Conservation (phyloP, 371 early-diverging fungal genomes). For the Paramicrosporidium saccamoebae region DNA sequence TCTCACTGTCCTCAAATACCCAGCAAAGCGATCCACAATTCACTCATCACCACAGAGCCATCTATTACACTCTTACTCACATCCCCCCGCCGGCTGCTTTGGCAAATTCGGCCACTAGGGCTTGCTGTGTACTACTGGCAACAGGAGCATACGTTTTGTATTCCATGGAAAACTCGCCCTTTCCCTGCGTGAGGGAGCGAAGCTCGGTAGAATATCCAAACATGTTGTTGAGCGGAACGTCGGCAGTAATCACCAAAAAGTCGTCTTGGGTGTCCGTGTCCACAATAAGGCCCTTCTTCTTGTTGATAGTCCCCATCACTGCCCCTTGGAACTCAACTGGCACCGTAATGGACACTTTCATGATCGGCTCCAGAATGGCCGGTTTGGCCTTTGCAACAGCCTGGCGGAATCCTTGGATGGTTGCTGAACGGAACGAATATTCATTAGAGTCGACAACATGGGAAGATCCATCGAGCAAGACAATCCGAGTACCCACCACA, state of each 20-base stretch:
- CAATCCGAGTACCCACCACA: slow-evolving; percentile 48
- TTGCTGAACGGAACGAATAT: slow-evolving; percentile 75
- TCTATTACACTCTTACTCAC: too few relatives aligned
- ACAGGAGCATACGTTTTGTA: slow-evolving; percentile 66
- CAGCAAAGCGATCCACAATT: too few relatives aligned
- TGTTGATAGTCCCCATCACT: slow-evolving; percentile 66
- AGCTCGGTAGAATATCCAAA: slow-evolving; percentile 88
- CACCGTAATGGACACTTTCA: slow-evolving; percentile 65
- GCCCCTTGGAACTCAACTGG: slow-evolving; percentile 81
- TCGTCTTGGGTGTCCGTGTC: slow-evolving; percentile 81
- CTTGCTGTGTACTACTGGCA: too few relatives aligned
- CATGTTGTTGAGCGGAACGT: slow-evolving; percentile 82
- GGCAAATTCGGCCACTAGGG: too few relatives aligned
- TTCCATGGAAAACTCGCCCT: slow-evolving; percentile 94
- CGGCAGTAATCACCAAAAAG: slow-evolving; percentile 42
- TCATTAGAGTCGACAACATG: slow-evolving; percentile 89
- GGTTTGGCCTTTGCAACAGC: slow-evolving; percentile 44
- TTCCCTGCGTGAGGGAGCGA: slow-evolving; percentile 73
- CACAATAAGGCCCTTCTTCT: slow-evolving; percentile 73
- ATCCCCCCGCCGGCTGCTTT: too few relatives aligned
- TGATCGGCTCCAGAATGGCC: slow-evolving; percentile 72
- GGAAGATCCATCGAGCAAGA: slow-evolving; percentile 71
- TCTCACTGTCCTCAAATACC: too few relatives aligned
- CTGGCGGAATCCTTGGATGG: slow-evolving; percentile 53
- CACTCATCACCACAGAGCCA: too few relatives aligned